A percentile compares a stretch with the other conserved stretches of the same genome.
Conservation (phyloP, 2,329 filamentous ascomycete species). For the Neonectria magnoliae region DNA sequence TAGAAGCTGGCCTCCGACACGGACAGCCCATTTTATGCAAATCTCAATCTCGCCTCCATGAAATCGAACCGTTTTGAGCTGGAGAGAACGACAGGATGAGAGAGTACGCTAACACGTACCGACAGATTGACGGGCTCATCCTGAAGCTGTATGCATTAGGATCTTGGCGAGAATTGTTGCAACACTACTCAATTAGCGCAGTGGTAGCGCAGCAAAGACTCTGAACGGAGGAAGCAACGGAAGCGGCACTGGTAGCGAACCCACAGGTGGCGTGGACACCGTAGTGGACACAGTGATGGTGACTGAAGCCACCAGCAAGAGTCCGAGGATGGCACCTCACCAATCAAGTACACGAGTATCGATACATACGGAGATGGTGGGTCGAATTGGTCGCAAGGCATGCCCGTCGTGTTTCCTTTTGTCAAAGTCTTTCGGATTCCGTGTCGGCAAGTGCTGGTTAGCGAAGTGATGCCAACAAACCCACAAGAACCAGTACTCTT, state of each 20-base stretch:
- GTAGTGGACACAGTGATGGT: slow-evolving; percentile 14
- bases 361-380: slow-evolving; percentile 6
- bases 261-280: slow-evolving; percentile 17
- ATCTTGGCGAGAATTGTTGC: slow-evolving; percentile 7
- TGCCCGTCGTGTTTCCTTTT: slow-evolving; percentile 24
- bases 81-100: slow-evolving; percentile 31
- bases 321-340: slow-evolving; percentile 6
- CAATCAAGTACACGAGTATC: slow-evolving; percentile 13
- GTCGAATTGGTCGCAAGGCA: slow-evolving; percentile 12
- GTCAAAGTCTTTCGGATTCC: slow-evolving; percentile 16
- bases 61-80: slow-evolving; percentile 19
- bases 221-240: slow-evolving; percentile 3
- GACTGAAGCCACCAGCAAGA: slow-evolving; percentile 12
- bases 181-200: slow-evolving; percentile 23
- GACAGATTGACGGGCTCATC: slow-evolving; percentile 15
- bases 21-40: slow-evolving; percentile 30
- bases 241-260: slow-evolving; percentile 5
- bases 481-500: slow-evolving; percentile 7
- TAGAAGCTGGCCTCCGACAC: slow-evolving; percentile 37
- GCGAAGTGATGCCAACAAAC: background rate
- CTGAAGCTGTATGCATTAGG: slow-evolving; percentile 11
- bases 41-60: slow-evolving; percentile 38
- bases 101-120: slow-evolving; percentile 26
- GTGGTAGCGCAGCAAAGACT: slow-evolving; percentile 19
- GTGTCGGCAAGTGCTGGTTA: slow-evolving; percentile 19